These are phyloP conservation scores for Beauveria sp. DNA, from an alignment of 2,329 filamentous ascomycete genomes.

Conservation along the genomic window DNA sequence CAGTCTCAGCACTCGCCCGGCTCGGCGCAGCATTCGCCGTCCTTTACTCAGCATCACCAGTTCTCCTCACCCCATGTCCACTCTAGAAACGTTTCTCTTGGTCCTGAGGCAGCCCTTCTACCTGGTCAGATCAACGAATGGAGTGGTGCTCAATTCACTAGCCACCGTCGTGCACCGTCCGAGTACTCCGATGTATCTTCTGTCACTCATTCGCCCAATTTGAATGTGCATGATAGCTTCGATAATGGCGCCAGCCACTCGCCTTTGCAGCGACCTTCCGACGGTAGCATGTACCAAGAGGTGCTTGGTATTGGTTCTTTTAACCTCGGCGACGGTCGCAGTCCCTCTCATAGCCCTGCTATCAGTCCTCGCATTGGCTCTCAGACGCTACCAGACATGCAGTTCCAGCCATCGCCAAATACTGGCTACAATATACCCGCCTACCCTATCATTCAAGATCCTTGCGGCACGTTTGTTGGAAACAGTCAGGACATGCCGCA, in stretches of 20 bases:
- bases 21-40: slow-evolving; percentile 49
- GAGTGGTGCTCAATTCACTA: slow-evolving; percentile 58
- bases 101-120: slow-evolving; percentile 49
- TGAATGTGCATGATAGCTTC: slow-evolving; percentile 71
- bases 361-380: slow-evolving; percentile 56
- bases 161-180: slow-evolving; percentile 80
- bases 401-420: slow-evolving; percentile 36
- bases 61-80: slow-evolving; percentile 45
- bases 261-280: slow-evolving; percentile 68
- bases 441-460: slow-evolving; percentile 31
- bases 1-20: slow-evolving; percentile 47
- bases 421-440: slow-evolving; percentile 29
- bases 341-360: slow-evolving; percentile 68
- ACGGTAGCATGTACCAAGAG: slow-evolving; percentile 67
- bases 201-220: slow-evolving; percentile 73
- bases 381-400: slow-evolving; percentile 46
- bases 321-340: slow-evolving; percentile 73
- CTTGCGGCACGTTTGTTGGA: slow-evolving; percentile 44
- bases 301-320: slow-evolving; percentile 73
- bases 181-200: slow-evolving; percentile 90
- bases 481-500: slow-evolving; percentile 55
- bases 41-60: slow-evolving; percentile 44
- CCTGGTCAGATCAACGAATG: slow-evolving; percentile 46
- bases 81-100: slow-evolving; percentile 49
- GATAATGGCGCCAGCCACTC: slow-evolving; percentile 69